Conservation (phyloP, 345 rosid genomes). For the Jatropha curcas region DNA sequence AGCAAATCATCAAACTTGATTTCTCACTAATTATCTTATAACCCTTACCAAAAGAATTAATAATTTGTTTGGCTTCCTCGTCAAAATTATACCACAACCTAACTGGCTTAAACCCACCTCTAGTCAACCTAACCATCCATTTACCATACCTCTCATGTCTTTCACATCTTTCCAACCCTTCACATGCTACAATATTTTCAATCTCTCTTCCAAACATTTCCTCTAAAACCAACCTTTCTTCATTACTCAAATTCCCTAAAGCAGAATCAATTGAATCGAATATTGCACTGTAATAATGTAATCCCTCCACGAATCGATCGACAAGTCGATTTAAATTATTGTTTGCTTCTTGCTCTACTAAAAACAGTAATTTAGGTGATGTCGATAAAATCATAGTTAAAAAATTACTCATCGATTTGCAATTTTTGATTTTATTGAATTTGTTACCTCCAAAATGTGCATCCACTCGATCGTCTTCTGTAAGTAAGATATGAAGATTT, state of each 20-base stretch:
- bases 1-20: slow-evolving; percentile 49
- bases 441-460: slow-evolving; percentile 41
- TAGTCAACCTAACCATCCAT: slow-evolving; percentile 44
- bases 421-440: slow-evolving; percentile 26
- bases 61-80: slow-evolving; percentile 33
- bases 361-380: slow-evolving; percentile 37
- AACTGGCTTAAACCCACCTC: slow-evolving; percentile 45
- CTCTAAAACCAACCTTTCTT: slow-evolving; percentile 42
- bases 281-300: slow-evolving; percentile 53
- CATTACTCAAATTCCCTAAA: slow-evolving; percentile 7
- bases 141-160: slow-evolving; percentile 47
- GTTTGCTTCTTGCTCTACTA: slow-evolving; percentile 51
- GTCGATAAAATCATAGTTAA: slow-evolving; percentile 28
- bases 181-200: slow-evolving; percentile 48
- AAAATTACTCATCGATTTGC: slow-evolving; percentile 39
- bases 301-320: slow-evolving; percentile 45
- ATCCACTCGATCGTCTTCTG: slow-evolving; percentile 51
- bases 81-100: slow-evolving; percentile 29
- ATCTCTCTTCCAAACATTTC: slow-evolving; percentile 58
- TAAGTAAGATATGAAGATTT: slow-evolving; percentile 44
- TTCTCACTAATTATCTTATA: slow-evolving; percentile 42
- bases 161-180: slow-evolving; percentile 52
- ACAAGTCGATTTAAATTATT: slow-evolving; percentile 38
- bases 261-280: slow-evolving; percentile 45
- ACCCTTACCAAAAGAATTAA: slow-evolving; percentile 38